Base-by-base conservation (phyloP, 192 early-diverging fungal genomes). In the Coemansia umbellata region DNA sequence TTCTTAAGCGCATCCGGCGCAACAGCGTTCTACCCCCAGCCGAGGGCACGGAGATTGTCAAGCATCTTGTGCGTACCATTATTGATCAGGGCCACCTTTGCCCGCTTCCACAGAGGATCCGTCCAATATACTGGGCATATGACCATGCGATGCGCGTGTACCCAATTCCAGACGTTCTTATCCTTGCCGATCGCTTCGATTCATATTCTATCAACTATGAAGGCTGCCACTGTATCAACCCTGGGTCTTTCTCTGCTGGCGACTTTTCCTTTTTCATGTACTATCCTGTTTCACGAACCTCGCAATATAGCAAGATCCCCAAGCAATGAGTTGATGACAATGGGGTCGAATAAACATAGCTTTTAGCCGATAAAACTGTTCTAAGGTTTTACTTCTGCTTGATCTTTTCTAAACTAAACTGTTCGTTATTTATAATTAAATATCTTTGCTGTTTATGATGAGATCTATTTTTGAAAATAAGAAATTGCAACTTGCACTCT, bases 81-180 rank as follows among this genome's bases (percentile, higher is more conserved):
- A 53, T 97, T 0, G 88, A 91, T 37, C 88, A 94, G 71, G 80
- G 85, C 5, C 92, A 95, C 58, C 76, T 97, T 44, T 84, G 81
- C 43, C 94, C 94, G 1, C 47, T 95, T 27, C 87, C 93, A 0
- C 62, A 88, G 28, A 78, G 81, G 10, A 76, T 88, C n/a, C 80
- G 87, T 14, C 91, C 91, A 3, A 69, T 88, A 8, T 86, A 85
- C 58, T 91, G 90, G 84, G 82, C 83, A 0, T 84, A 87, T 67
- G 90, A 92, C 61, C 85, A 92, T 58, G 83, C 92, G 3, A 69
- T 97, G 48, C 72, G 88, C 50, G 53, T 97, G 35, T 97, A 95
- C 62, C 94, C 94, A 0, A 72, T 84, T 4, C 94, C 94, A 5
- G 87, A 95, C 48, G 71, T 88, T 57, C 59, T 96, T 28, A 80